These are phyloP conservation scores for Termitomyces sp. DNA, from an alignment of 768 basidiomycete species.

Conservation along the genomic window DNA sequence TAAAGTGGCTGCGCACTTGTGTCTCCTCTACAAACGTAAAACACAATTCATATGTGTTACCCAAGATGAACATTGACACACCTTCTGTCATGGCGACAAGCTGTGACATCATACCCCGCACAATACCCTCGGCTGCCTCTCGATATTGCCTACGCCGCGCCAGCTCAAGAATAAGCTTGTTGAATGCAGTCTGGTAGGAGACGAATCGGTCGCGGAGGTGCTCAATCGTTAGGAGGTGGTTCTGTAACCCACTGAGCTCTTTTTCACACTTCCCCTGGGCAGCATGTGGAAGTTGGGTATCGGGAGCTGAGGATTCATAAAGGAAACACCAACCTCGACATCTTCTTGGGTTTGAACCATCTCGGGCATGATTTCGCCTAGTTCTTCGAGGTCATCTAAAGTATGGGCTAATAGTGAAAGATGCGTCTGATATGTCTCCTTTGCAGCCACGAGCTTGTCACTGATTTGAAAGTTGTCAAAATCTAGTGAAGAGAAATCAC, in stretches of 20 bases:
- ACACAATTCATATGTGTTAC: neutral
- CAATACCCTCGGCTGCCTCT: conserved; percentile 59
- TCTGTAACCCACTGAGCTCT: conserved; percentile 49
- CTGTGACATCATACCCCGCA: conserved; percentile 59
- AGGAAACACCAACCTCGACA: conserved; percentile 47
- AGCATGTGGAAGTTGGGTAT: neutral
- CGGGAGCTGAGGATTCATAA: neutral
- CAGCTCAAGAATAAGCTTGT: conserved; percentile 69
- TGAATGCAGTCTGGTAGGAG: conserved; percentile 68
- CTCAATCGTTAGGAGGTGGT: conserved; percentile 55
- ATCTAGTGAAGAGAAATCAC: neutral
- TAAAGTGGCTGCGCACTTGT: conserved; percentile 58
- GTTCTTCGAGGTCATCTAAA: conserved; percentile 65
- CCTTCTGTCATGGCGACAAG: conserved; percentile 64
- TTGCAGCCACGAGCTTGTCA: conserved; percentile 39
- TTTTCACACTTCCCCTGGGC: conserved; percentile 45
- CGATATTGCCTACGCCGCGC: conserved; percentile 60
- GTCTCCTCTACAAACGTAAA: conserved; percentile 51
- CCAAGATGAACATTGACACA: conserved; percentile 18
- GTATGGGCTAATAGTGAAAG: conserved; percentile 42
- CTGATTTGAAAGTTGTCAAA: conserved; percentile 25
- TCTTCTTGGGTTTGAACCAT: conserved; percentile 67
- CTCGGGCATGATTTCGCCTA: conserved; percentile 74
- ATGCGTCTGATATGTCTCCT: conserved; percentile 37
- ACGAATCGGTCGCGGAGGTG: conserved; percentile 62